Evolutionary conservation across 1,139 yeast species (phyloP).

Genomic region (Hyphopichia buzzinii): DNA sequence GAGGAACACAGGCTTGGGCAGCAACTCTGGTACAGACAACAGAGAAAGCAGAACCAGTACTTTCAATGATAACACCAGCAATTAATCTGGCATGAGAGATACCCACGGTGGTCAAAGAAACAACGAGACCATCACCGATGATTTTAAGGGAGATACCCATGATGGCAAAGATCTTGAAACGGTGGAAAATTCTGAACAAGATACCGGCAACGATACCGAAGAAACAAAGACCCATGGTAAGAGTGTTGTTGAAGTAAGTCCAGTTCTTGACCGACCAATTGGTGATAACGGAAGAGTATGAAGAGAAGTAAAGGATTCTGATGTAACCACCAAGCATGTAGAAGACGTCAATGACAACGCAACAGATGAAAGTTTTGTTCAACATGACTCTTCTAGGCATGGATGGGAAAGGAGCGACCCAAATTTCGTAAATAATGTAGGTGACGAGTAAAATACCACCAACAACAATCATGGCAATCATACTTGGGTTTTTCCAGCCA

Average conservation of each 20-base stretch:
- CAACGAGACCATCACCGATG: conserved; percentile 21
- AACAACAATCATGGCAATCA: conserved; percentile 35
- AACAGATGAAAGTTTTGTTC: conserved; percentile 31
- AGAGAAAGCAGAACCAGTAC: conserved; percentile 26
- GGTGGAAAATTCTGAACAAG: conserved; percentile 21
- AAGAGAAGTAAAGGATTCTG: conserved; percentile 20
- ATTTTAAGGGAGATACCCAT: conserved; percentile 23
- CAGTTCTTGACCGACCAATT: conserved; percentile 23
- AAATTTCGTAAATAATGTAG: conserved; percentile 23
- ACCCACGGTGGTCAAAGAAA: conserved; percentile 8
- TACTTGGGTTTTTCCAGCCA: conserved; percentile 32
- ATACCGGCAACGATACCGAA: conserved; percentile 29
- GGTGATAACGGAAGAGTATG: conserved; percentile 22
- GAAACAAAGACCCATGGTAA: conserved; percentile 26
- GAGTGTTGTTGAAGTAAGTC: conserved; percentile 28
- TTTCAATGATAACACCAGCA: conserved; percentile 17
- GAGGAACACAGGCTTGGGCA: conserved; percentile 35
- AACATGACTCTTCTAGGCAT: conserved; percentile 29
- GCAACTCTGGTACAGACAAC: conserved; percentile 28
- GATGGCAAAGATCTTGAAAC: conserved; percentile 26
- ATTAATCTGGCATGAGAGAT: conserved; percentile 11
- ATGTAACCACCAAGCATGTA: conserved; percentile 23
- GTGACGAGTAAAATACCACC: conserved; percentile 28
- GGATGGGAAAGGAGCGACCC: conserved; percentile 28
- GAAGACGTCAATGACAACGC: conserved; percentile 24